A percentile compares a stretch with the other conserved stretches of the same genome.
Evolutionary conservation across 768 basidiomycete species (phyloP).

Genomic region (Chalciporus chontae): DNA sequence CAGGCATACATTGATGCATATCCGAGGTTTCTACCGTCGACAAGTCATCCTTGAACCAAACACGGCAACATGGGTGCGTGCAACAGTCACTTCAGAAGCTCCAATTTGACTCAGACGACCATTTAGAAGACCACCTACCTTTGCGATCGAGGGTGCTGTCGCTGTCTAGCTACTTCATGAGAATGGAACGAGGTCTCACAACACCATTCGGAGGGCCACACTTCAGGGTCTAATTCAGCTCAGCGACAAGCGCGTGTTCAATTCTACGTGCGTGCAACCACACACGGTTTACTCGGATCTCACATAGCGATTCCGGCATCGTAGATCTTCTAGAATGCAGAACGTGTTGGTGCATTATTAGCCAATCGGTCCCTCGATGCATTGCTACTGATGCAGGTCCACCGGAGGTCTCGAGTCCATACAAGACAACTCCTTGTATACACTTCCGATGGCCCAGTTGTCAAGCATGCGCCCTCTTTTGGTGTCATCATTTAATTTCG

Average conservation of each 20-base stretch:
- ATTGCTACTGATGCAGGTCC: constrained; percentile 16
- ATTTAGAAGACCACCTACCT: constrained; percentile 20
- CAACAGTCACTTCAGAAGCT: constrained; percentile 6
- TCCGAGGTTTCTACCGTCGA: constrained; percentile 17
- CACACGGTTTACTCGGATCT: constrained; percentile 16
- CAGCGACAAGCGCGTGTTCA: constrained; percentile 23
- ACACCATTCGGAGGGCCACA: constrained; percentile 20
- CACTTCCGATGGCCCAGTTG: constrained; percentile 24
- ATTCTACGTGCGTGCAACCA: constrained; percentile 16
- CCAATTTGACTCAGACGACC: constrained; percentile 19
- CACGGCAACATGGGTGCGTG: constrained; percentile 7
- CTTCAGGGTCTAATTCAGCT: constrained; percentile 25
- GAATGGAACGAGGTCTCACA: constrained; percentile 27
- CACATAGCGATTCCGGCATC: constrained; percentile 14
- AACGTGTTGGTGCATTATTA: constrained; percentile 22
- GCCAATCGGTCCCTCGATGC: constrained; percentile 15
- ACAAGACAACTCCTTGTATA: constrained; percentile 22
- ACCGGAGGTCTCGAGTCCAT: constrained; percentile 19
- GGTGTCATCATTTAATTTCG: constrained; percentile 31
- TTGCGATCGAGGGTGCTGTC: constrained; percentile 27
- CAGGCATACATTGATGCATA: constrained; percentile 3
- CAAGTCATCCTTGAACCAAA: constrained; percentile 8
- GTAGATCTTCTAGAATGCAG: constrained; percentile 22
- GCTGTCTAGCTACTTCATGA: constrained; percentile 21
- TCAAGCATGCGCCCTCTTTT: constrained; percentile 25